A percentile compares a stretch with the other conserved stretches of the same genome.
phyloP scores from a whole-genome alignment of 306 rosid species.

The Acacia melanoxylon region DNA sequence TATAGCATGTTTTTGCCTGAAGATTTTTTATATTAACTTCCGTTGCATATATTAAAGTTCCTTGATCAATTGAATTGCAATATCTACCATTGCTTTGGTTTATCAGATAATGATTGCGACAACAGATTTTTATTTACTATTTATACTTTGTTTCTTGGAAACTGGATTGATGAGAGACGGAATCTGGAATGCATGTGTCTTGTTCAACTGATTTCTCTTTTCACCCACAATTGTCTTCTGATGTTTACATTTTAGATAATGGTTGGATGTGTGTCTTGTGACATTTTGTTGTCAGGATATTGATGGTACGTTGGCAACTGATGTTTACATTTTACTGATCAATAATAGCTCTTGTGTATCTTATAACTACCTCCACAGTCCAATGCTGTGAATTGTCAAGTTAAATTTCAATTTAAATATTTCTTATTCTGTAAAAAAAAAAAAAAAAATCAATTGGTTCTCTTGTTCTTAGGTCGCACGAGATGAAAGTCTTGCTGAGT shows the following conservation, averaged over 20 bases:
- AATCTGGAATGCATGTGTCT: too few species aligned
- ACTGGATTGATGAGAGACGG: too few species aligned
- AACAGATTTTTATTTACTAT: too few species aligned
- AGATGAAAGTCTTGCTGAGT: too few species aligned
- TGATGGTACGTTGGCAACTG: constrained; percentile 80
- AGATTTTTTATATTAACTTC: not conserved
- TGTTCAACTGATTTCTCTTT: too few species aligned
- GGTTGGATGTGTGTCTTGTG: constrained; percentile 8
- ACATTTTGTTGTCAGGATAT: constrained; percentile 66
- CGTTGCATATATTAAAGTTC: constrained; percentile 2
- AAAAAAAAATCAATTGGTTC: not conserved
- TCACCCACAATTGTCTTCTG: too few species aligned
- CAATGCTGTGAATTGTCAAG: not conserved
- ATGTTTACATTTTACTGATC: not conserved
- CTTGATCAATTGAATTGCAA: constrained; percentile 7
- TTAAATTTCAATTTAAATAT: constrained; percentile 3
- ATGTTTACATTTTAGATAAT: constrained; percentile 13
- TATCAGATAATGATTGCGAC: too few species aligned
- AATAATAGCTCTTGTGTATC: constrained; percentile 13
- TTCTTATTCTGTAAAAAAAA: too few species aligned
- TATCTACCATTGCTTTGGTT: too few species aligned
- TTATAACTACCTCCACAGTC: not conserved
- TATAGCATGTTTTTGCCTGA: not conserved
- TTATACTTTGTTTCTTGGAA: too few species aligned
- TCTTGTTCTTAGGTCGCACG: constrained; percentile 54